phyloP scores from a whole-genome alignment of 331 rosid genomes.

The Dryas integrifolia region DNA sequence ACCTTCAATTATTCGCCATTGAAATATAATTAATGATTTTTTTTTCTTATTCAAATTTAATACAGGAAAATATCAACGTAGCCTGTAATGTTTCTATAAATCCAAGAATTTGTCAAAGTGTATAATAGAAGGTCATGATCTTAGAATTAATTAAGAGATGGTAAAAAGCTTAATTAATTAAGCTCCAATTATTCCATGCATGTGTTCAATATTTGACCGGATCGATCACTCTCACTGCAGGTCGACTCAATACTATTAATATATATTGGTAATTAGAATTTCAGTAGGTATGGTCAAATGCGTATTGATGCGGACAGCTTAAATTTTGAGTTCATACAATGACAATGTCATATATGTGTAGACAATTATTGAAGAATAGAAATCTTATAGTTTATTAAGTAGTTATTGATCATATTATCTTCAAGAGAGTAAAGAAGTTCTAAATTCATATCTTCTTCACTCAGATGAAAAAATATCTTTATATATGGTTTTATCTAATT shows the following conservation, averaged over 20 bases:
- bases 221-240: slow-evolving; percentile 5
- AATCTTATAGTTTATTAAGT: too few relatives aligned
- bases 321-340: not conserved
- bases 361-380: too few relatives aligned
- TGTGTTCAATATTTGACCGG: not conserved
- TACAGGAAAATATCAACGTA: not conserved
- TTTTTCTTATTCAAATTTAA: not conserved
- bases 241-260: not conserved
- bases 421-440: too few relatives aligned
- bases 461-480: too few relatives aligned
- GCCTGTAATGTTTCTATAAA: not conserved
- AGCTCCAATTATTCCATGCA: not conserved
- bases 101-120: not conserved
- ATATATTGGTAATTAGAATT: not conserved
- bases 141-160: not conserved
- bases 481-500: too few relatives aligned
- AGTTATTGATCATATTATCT: too few relatives aligned
- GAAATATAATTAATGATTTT: not conserved
- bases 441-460: too few relatives aligned
- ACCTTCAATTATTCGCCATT: not conserved
- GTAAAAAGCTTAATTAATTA: not conserved
- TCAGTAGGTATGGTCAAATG: not conserved
- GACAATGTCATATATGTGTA: too few relatives aligned
- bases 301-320: not conserved
- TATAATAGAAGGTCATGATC: not conserved